These are phyloP conservation scores for Fulvia fulva DNA, from an alignment of 2,329 filamentous ascomycete genomes.

Conservation along the genomic window DNA sequence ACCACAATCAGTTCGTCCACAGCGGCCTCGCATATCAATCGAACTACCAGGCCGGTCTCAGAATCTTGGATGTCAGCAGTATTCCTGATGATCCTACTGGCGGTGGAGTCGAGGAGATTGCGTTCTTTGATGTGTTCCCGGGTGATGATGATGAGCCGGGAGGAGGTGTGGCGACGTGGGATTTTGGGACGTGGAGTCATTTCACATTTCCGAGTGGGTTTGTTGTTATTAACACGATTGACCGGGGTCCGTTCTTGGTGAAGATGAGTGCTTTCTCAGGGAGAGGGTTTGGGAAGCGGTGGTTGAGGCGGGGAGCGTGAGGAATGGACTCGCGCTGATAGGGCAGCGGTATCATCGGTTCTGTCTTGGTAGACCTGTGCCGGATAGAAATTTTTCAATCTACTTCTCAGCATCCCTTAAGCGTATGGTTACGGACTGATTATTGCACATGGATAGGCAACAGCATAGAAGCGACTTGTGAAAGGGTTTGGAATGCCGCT, in stretches of 20 bases:
- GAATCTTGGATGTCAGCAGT: conserved; percentile 36
- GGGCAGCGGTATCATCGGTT: too few species aligned
- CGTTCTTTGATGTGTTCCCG: conserved; percentile 50
- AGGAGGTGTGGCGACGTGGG: conserved; percentile 36
- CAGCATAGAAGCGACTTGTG: too few species aligned
- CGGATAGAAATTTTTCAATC: too few species aligned
- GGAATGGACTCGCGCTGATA: too few species aligned
- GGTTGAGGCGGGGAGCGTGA: conserved; percentile 1
- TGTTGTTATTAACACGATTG: conserved; percentile 52
- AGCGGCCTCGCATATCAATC: conserved; percentile 37
- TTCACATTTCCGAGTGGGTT: conserved; percentile 50
- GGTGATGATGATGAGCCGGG: conserved; percentile 43
- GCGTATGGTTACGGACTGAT: too few species aligned
- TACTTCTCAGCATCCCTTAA: too few species aligned
- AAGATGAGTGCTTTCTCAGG: conserved; percentile 31
- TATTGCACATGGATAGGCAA: too few species aligned
- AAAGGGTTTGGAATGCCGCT: too few species aligned
- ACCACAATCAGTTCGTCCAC: conserved; percentile 43
- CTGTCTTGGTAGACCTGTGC: too few species aligned
- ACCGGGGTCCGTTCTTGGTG: conserved; percentile 48
- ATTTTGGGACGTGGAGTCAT: conserved; percentile 46
- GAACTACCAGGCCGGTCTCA: conserved; percentile 39
- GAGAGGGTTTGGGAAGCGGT: conserved; percentile 16
- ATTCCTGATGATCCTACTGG: conserved; percentile 45
- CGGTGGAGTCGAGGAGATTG: conserved; percentile 43